These are phyloP conservation scores for Dipteronia sinensis DNA, from an alignment of 345 rosid species.

Conservation along the genomic window DNA sequence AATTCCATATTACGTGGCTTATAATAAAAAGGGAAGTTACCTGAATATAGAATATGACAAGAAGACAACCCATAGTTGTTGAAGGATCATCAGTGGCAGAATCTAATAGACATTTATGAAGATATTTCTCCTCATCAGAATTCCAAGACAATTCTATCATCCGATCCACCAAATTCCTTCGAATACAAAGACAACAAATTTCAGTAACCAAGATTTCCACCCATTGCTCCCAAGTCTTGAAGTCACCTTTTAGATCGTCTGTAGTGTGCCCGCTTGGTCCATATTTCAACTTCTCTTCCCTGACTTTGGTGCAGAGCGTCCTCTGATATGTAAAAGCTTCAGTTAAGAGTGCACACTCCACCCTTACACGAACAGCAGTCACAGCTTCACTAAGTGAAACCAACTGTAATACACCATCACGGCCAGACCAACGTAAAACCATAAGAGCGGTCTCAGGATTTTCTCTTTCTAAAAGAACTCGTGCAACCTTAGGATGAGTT, in stretches of 20 bases:
- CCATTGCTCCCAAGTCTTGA: slow-evolving; percentile 73
- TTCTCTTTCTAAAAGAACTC: slow-evolving; percentile 86
- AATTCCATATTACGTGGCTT: not conserved
- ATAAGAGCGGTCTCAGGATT: slow-evolving; percentile 79
- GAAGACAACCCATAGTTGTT: slow-evolving; percentile 70
- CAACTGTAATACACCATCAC: slow-evolving; percentile 64
- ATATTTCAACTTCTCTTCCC: slow-evolving; percentile 56
- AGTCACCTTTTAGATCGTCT: slow-evolving; percentile 38
- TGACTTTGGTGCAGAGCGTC: slow-evolving; percentile 65
- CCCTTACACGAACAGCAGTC: slow-evolving; percentile 80
- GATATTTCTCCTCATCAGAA: slow-evolving; percentile 80
- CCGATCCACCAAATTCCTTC: slow-evolving; percentile 80
- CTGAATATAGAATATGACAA: slow-evolving; percentile 89
- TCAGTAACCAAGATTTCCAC: slow-evolving; percentile 82
- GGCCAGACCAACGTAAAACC: slow-evolving; percentile 93
- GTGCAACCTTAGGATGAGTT: slow-evolving; percentile 89
- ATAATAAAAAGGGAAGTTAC: slow-evolving; percentile 35
- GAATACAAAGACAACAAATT: slow-evolving; percentile 84
- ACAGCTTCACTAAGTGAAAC: slow-evolving; percentile 82
- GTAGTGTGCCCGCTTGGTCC: slow-evolving; percentile 38
- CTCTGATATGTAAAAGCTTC: slow-evolving; percentile 95
- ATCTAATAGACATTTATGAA: slow-evolving; percentile 80
- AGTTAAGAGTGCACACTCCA: slow-evolving; percentile 89
- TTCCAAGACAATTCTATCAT: slow-evolving; percentile 96
- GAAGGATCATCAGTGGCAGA: slow-evolving; percentile 75